phyloP scores from a whole-genome alignment of 352 stramenopile genomes.

The Globisporangium solare region DNA sequence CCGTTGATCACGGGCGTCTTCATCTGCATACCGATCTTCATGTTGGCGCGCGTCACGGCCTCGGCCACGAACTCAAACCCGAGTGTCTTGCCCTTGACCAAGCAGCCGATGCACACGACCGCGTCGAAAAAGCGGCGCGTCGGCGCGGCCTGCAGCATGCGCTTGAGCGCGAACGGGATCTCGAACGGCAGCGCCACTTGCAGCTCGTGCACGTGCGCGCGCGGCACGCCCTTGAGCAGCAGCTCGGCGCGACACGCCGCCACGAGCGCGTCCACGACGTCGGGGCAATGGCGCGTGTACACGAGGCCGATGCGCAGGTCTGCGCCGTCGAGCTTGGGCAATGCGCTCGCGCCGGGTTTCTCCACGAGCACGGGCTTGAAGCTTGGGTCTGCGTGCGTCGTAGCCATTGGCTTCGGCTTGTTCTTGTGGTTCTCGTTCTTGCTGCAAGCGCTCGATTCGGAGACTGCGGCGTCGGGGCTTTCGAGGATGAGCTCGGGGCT shows the following conservation, averaged over 20 bases:
- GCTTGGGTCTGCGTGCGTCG: no score
- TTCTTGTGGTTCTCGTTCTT: no score
- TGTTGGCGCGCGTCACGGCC: conserved; percentile 19
- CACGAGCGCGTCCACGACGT: conserved; percentile 25
- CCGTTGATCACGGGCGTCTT: conserved; percentile 22
- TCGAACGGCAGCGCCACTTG: conserved; percentile 31
- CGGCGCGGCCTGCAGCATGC: conserved; percentile 13
- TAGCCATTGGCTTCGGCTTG: no score
- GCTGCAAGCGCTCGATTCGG: no score
- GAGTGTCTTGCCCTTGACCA: conserved; percentile 15
- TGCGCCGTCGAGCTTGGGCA: conserved; percentile 17
- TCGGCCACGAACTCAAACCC: conserved; percentile 21
- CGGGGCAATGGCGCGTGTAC: conserved; percentile 20
- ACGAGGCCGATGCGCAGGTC: conserved; percentile 25
- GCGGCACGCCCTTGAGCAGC: conserved; percentile 24
- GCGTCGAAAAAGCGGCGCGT: conserved; percentile 15
- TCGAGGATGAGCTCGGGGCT: no score
- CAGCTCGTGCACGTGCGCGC: conserved; percentile 23
- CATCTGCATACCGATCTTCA: conserved; percentile 23
- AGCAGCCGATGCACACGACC: conserved; percentile 17
- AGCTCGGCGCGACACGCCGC: conserved; percentile 27
- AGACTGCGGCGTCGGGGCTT: no score
- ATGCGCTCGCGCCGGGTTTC: conserved; percentile 29
- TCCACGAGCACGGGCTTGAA: conserved; percentile 17
- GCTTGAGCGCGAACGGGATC: conserved; percentile 28